phyloP scores from a whole-genome alignment of 257 asterid genomes.

The Anisodus acutangulus region DNA sequence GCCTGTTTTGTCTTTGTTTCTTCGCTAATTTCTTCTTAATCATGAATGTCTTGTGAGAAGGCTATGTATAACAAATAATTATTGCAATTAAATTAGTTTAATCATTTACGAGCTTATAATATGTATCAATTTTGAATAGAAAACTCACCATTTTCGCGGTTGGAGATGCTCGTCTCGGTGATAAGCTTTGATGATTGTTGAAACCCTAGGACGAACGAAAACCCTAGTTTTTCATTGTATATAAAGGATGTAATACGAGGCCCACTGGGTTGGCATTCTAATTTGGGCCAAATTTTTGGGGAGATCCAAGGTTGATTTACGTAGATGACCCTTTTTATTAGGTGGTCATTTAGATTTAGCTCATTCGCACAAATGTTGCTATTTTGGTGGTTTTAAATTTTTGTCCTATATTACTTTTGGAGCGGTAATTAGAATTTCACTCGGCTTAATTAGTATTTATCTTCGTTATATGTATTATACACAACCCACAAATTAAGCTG shows the following conservation, averaged over 20 bases:
- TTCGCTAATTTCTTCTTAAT: constrained; percentile 40
- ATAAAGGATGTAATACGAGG: not conserved
- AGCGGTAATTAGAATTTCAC: too few species aligned
- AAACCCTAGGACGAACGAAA: not conserved
- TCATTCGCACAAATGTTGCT: too few species aligned
- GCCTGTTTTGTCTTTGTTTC: constrained; percentile 40
- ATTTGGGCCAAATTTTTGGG: not conserved
- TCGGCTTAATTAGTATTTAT: too few species aligned
- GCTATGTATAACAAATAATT: not conserved
- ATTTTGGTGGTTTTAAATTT: too few species aligned
- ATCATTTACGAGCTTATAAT: not conserved
- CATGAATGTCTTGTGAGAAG: constrained; percentile 37
- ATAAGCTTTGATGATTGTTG: not conserved
- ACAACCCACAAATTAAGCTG: too few species aligned
- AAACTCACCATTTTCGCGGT: constrained; percentile 18
- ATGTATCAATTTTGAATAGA: not conserved
- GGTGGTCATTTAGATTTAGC: too few species aligned
- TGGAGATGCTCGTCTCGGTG: not conserved
- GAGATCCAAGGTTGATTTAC: too few species aligned
- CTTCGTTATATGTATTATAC: too few species aligned
- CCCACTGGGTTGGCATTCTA: not conserved
- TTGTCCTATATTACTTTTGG: too few species aligned
- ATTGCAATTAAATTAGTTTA: not conserved
- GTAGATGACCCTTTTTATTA: too few species aligned
- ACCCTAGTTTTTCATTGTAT: not conserved